Percentiles rank a stretch among this genome's conserved stretches.
phyloP scores from a whole-genome alignment of 352 stramenopile species.

The Chrysophaeum taylorii region DNA sequence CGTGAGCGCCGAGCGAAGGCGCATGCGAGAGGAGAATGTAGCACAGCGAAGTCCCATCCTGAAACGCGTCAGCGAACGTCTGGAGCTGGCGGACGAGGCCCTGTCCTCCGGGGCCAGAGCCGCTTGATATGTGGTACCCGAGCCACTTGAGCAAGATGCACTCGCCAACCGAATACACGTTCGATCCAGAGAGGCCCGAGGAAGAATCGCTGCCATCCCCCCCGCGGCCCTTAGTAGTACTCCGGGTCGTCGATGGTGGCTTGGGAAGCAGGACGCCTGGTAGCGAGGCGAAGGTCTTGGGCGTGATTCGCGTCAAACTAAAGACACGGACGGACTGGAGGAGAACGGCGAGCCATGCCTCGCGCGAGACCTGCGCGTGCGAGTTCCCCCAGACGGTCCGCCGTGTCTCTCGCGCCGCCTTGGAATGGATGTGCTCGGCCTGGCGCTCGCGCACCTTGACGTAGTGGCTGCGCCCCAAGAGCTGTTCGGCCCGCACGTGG shows the following conservation, averaged over 20 bases:
- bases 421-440: slow-evolving; percentile 15
- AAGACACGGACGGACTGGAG: slow-evolving; percentile 83
- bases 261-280: slow-evolving; percentile 40
- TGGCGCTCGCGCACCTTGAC: slow-evolving; percentile 57
- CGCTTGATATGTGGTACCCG: slow-evolving; percentile 48
- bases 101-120: slow-evolving; percentile 14
- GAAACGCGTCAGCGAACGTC: slow-evolving; percentile 44
- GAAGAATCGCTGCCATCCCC: too few species aligned
- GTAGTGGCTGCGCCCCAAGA: slow-evolving; percentile 64
- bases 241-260: slow-evolving; percentile 13
- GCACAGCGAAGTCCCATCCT: slow-evolving; percentile 63
- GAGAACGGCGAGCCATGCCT: slow-evolving; percentile 68
- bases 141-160: slow-evolving; percentile 79
- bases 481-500: slow-evolving; percentile 51
- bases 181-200: slow-evolving; percentile 50
- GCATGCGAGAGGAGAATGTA: slow-evolving; percentile 70
- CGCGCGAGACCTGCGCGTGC: slow-evolving; percentile 33
- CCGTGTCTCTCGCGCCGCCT: slow-evolving; percentile 13
- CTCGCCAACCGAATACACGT: slow-evolving; percentile 78
- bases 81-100: not conserved
- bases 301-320: slow-evolving; percentile 70
- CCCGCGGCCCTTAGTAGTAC: slow-evolving; percentile 23
- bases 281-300: slow-evolving; percentile 52
- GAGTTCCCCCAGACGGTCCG: slow-evolving; percentile 23
- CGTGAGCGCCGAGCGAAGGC: slow-evolving; percentile 53